These are phyloP conservation scores for Phaffia rhodozyma DNA, from an alignment of 1,284 basidiomycete genomes.

Conservation along the genomic window DNA sequence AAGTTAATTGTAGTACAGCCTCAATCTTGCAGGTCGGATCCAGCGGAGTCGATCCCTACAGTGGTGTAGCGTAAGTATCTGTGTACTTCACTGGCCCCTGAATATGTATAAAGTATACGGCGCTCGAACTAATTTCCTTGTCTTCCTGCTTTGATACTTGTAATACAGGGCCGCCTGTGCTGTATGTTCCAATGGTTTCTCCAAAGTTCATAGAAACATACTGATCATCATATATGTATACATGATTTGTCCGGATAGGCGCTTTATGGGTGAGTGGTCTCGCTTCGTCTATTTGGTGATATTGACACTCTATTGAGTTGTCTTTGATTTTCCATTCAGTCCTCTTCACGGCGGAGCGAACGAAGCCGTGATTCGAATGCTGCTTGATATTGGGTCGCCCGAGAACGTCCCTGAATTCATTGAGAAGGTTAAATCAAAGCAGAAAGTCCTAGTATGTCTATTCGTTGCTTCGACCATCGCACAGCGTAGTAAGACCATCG, in stretches of 20 bases:
- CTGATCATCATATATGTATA: no score
- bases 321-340: constrained; percentile 36
- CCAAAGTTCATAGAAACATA: no score
- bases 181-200: background rate
- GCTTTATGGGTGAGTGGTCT: background rate
- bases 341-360: constrained; percentile 76
- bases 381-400: constrained; percentile 62
- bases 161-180: constrained; percentile 58
- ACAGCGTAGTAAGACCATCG: background rate
- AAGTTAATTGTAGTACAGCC: constrained; percentile 69
- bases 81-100: constrained; percentile 1
- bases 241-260: constrained; percentile 1
- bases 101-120: background rate
- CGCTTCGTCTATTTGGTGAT: background rate
- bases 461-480: constrained; percentile 25
- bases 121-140: background rate
- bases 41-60: constrained; percentile 75
- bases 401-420: constrained; percentile 72
- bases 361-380: constrained; percentile 80
- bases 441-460: constrained; percentile 51
- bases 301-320: background rate
- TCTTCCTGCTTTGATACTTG: background rate
- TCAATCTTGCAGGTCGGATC: constrained; percentile 75
- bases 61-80: constrained; percentile 55
- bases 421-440: constrained; percentile 68